Percentiles rank a stretch among this genome's conserved stretches.
These are phyloP conservation scores for Xerocomus amazonicus DNA, from an alignment of 1,284 basidiomycete species.

Conservation along the genomic window DNA sequence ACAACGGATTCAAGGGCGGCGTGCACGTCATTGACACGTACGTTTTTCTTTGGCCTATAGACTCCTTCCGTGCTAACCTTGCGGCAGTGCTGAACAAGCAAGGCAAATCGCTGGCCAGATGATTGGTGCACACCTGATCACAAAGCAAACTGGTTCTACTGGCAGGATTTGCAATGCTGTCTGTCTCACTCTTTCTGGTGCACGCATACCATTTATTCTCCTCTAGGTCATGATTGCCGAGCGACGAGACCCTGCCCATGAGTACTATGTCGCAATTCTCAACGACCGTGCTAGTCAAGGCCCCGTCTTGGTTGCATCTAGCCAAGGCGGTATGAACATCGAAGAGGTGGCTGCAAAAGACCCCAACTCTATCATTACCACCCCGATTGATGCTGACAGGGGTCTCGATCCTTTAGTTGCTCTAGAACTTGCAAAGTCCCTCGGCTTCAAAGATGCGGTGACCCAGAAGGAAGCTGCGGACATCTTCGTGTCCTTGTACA, in stretches of 20 bases:
- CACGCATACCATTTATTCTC: slow-evolving; percentile 14
- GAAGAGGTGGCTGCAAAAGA: slow-evolving; percentile 99
- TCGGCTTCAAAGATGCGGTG: slow-evolving; percentile 80
- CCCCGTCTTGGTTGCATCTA: slow-evolving; percentile 92
- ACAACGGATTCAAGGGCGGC: slow-evolving; percentile 95
- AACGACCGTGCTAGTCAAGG: slow-evolving; percentile 91
- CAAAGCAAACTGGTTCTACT: slow-evolving; percentile 95
- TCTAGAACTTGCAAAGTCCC: slow-evolving; percentile 79
- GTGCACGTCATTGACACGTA: slow-evolving; percentile 94
- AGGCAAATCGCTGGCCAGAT: slow-evolving; percentile 87
- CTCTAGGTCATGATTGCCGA: slow-evolving; percentile 95
- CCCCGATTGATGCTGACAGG: slow-evolving; percentile 84
- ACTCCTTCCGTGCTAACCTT: slow-evolving; percentile 5
- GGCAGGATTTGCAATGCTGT: slow-evolving; percentile 96
- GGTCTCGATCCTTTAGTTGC: slow-evolving; percentile 79
- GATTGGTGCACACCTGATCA: slow-evolving; percentile 96
- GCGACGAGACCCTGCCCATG: slow-evolving; percentile 89
- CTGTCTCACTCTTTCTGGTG: slow-evolving; percentile 29
- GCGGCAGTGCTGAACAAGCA: slow-evolving; percentile 79
- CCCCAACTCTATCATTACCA: slow-evolving; percentile 94
- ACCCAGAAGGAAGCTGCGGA: slow-evolving; percentile 85
- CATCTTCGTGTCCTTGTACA: slow-evolving; percentile 93
- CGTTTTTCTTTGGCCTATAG: slow-evolving; percentile 22
- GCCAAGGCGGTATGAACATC: slow-evolving; percentile 97
- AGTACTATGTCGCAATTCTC: slow-evolving; percentile 97